These are phyloP conservation scores for Phalaenopsis hybrid DNA, from an alignment of 116 monocot species.

Conservation along the genomic window DNA sequence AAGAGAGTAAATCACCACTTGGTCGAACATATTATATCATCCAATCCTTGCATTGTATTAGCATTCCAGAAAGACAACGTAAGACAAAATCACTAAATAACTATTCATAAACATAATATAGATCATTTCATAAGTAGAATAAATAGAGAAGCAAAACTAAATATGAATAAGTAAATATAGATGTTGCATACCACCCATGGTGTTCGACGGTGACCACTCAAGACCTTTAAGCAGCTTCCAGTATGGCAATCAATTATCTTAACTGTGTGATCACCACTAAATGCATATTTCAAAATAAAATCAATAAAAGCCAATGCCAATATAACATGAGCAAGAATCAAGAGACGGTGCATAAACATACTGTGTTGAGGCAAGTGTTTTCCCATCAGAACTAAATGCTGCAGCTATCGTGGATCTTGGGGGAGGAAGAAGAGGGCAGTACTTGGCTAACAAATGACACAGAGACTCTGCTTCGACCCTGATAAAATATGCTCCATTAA, in stretches of 20 bases:
- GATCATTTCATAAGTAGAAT: not conserved
- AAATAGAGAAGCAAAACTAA: constrained; percentile 5
- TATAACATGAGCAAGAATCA: constrained; percentile 1
- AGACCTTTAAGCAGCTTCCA: constrained; percentile 47
- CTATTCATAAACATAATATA: not conserved
- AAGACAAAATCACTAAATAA: not conserved
- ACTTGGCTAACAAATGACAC: constrained; percentile 41
- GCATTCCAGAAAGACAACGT: constrained; percentile 1
- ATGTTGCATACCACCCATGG: constrained; percentile 60
- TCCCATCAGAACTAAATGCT: constrained; percentile 57
- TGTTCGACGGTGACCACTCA: constrained; percentile 55
- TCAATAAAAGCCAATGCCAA: not conserved
- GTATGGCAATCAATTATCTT: constrained; percentile 54
- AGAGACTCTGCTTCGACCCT: constrained; percentile 54
- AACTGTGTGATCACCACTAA: constrained; percentile 60
- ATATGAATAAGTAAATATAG: constrained; percentile 10
- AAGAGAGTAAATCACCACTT: not conserved
- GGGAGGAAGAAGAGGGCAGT: constrained; percentile 51
- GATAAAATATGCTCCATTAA: constrained; percentile 2
- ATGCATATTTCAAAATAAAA: constrained; percentile 10
- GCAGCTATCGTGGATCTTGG: constrained; percentile 64
- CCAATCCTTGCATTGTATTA: not conserved
- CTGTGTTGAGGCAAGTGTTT: constrained; percentile 62
- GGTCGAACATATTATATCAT: not conserved
- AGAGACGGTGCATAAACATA: constrained; percentile 17